phyloP scores from a whole-genome alignment of 2,329 filamentous ascomycete genomes.

The Bimuria novae-zelandiae region DNA sequence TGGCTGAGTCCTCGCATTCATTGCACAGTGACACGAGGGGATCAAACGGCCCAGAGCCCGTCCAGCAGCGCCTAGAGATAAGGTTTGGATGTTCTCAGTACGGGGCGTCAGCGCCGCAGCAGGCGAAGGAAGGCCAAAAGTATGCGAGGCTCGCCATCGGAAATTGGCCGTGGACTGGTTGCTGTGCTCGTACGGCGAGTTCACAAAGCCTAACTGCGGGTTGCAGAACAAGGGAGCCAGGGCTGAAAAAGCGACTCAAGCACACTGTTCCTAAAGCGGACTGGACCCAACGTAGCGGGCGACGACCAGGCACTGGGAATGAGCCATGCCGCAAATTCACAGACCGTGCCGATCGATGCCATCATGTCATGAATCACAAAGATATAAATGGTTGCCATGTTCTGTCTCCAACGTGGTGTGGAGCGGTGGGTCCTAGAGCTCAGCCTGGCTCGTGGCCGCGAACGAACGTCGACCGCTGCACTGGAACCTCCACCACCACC shows the following conservation, averaged over 20 bases:
- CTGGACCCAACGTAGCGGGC: background rate
- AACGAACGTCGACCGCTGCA: too few species aligned
- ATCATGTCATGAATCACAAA: background rate
- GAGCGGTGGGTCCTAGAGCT: background rate
- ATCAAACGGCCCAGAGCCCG: slow-evolving; percentile 16
- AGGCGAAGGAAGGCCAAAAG: background rate
- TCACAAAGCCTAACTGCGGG: background rate
- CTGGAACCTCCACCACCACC: background rate
- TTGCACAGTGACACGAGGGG: slow-evolving; percentile 4
- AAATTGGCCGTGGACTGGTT: background rate
- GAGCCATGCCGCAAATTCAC: background rate
- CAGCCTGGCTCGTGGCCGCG: too few species aligned
- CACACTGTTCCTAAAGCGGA: background rate
- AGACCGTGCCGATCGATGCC: slow-evolving; percentile 1
- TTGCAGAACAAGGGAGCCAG: background rate
- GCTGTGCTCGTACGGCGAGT: slow-evolving; percentile 3
- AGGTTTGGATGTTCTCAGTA: slow-evolving; percentile 18
- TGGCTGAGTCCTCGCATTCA: slow-evolving; percentile 13
- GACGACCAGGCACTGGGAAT: background rate
- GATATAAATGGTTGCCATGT: background rate
- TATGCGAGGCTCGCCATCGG: background rate
- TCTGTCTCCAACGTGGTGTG: background rate
- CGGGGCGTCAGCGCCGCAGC: slow-evolving; percentile 31
- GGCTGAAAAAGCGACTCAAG: too few species aligned
- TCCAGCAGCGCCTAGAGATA: slow-evolving; percentile 20